Percentiles rank a stretch among this genome's conserved stretches.
Conservation (phyloP, 805 yeast genomes). For the Candida saitoana region DNA sequence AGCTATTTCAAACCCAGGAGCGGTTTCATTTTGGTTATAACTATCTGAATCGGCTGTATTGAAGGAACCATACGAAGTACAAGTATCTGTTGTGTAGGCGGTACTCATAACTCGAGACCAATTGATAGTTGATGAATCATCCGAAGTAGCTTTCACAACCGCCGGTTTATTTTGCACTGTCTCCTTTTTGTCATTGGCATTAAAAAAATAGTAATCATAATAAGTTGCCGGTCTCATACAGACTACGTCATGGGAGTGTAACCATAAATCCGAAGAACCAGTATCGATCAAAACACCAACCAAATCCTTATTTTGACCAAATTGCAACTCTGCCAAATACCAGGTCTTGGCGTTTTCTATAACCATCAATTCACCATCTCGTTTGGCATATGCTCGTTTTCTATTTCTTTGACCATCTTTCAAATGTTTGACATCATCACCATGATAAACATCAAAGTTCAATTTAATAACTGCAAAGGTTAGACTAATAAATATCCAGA, state of each 20-base stretch:
- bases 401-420: not conserved
- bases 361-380: not conserved
- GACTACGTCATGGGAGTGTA: constrained; percentile 10
- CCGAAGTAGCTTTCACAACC: not conserved
- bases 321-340: constrained; percentile 5
- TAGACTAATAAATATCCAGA: not conserved
- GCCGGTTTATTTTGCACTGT: not conserved
- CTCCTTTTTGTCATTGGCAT: not conserved
- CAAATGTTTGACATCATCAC: not conserved
- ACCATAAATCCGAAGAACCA: constrained; percentile 23
- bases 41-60: constrained; percentile 26
- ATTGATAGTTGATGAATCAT: not conserved
- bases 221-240: constrained; percentile 6
- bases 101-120: not conserved
- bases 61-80: constrained; percentile 39
- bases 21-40: constrained; percentile 25
- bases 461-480: not conserved
- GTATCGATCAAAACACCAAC: constrained; percentile 15
- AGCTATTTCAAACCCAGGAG: constrained; percentile 27
- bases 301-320: constrained; percentile 21
- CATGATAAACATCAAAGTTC: constrained; percentile 3
- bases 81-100: constrained; percentile 11
- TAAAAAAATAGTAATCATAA: too few species aligned
- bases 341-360: constrained; percentile 1
- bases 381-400: not conserved